Conservation (phyloP, 2,329 filamentous ascomycete genomes). For the Botrytis galanthina region DNA sequence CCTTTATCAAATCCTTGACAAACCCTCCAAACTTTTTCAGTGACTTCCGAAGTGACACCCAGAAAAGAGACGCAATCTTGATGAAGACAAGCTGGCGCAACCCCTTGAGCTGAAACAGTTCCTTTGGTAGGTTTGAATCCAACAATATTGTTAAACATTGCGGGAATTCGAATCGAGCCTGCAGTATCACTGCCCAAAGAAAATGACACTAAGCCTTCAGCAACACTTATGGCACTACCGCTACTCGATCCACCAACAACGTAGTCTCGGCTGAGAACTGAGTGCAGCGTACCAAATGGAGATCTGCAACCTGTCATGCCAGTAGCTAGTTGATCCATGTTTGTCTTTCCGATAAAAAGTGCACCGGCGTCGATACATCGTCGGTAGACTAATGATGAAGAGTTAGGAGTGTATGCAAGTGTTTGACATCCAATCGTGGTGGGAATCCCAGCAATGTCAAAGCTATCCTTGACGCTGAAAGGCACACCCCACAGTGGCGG, state of each 20-base stretch:
- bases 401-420: slow-evolving; percentile 46
- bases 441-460: slow-evolving; percentile 47
- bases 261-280: slow-evolving; percentile 47
- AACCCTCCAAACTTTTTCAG: slow-evolving; percentile 48
- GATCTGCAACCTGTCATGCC: slow-evolving; percentile 55
- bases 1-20: slow-evolving; percentile 46
- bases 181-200: slow-evolving; percentile 54
- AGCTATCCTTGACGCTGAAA: slow-evolving; percentile 51
- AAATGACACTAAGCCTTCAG: slow-evolving; percentile 50
- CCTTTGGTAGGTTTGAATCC: slow-evolving; percentile 51
- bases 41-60: slow-evolving; percentile 46
- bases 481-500: slow-evolving; percentile 51
- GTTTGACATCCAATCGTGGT: slow-evolving; percentile 48
- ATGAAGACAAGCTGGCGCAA: slow-evolving; percentile 51
- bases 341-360: slow-evolving; percentile 56
- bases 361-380: slow-evolving; percentile 51
- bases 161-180: slow-evolving; percentile 51
- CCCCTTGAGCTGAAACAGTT: slow-evolving; percentile 46
- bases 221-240: slow-evolving; percentile 52
- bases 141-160: slow-evolving; percentile 49
- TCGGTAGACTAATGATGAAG: slow-evolving; percentile 47
- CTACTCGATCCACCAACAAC: slow-evolving; percentile 55
- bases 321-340: slow-evolving; percentile 55
- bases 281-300: slow-evolving; percentile 50
- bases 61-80: slow-evolving; percentile 54